Conservation (phyloP, 805 yeast species). For the Yarrowia alimentaria region DNA sequence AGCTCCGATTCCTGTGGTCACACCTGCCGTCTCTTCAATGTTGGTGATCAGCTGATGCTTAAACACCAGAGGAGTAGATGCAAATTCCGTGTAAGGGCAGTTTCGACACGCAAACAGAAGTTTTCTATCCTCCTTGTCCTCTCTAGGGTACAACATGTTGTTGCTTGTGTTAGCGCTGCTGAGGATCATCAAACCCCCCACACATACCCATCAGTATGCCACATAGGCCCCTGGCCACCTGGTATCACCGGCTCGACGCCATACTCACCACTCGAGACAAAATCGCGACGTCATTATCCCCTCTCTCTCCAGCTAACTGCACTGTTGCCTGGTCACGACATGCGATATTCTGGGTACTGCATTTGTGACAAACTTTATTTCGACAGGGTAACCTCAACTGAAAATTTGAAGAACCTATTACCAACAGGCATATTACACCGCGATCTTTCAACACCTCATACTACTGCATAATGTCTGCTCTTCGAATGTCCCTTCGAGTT, state of each 20-base stretch:
- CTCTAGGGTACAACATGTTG: slow-evolving; percentile 97
- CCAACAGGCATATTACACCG: slow-evolving; percentile 9
- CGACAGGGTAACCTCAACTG: slow-evolving; percentile 25
- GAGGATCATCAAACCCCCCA: too few species aligned
- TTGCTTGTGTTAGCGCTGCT: slow-evolving; percentile 54
- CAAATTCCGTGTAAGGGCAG: slow-evolving; percentile 89
- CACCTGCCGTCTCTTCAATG: slow-evolving; percentile 94
- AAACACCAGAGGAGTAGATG: slow-evolving; percentile 79
- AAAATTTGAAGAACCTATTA: slow-evolving; percentile 11
- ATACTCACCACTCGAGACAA: slow-evolving; percentile 74
- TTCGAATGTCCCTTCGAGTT: slow-evolving; percentile 28
- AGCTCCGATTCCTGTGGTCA: slow-evolving; percentile 88
- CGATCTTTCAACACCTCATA: slow-evolving; percentile 22
- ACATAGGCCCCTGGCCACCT: too few species aligned
- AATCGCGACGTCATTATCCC: slow-evolving; percentile 84
- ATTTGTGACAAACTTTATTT: slow-evolving; percentile 7
- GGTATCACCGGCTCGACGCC: too few species aligned
- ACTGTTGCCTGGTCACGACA: too few species aligned
- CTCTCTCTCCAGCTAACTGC: too few species aligned
- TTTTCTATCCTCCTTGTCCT: slow-evolving; percentile 75
- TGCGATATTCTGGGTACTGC: too few species aligned
- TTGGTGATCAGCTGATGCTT: slow-evolving; percentile 89
- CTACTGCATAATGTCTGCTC: slow-evolving; percentile 26
- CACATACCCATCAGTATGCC: too few species aligned
- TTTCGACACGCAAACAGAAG: slow-evolving; percentile 90